Percentiles rank a stretch among this genome's conserved stretches.
Evolutionary conservation across 1,284 basidiomycete genomes (phyloP).

Genomic region (Rhodofomes roseus): DNA sequence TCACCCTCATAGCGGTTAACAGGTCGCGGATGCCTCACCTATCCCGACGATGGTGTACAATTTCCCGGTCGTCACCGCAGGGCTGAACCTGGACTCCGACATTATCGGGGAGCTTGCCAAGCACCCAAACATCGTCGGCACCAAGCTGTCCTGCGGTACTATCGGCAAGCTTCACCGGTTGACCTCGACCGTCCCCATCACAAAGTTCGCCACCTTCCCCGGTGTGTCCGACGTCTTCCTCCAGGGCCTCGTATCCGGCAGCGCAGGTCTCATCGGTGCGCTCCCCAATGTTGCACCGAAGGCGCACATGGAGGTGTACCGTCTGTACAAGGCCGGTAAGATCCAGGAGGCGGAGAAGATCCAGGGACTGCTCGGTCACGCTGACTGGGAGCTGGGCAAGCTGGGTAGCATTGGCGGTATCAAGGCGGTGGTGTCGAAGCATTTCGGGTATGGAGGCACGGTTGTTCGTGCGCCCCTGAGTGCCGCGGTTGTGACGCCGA

Average conservation of each 20-base stretch:
- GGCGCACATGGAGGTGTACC: conserved; percentile 60
- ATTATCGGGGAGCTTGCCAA: conserved; percentile 66
- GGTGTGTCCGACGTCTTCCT: conserved; percentile 66
- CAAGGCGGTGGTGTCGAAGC: conserved; percentile 65
- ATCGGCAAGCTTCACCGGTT: conserved; percentile 83
- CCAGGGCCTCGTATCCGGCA: conserved; percentile 64
- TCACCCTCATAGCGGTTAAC: conserved; percentile 14
- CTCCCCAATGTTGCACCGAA: conserved; percentile 79
- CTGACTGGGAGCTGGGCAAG: conserved; percentile 70
- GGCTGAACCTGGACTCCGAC: conserved; percentile 86
- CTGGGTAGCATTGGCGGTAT: conserved; percentile 69
- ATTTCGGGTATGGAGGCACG: conserved; percentile 66
- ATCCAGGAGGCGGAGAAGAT: conserved; percentile 64
- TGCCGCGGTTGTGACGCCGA: conserved; percentile 33
- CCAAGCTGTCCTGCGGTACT: conserved; percentile 83
- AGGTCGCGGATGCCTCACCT: conserved; percentile 81
- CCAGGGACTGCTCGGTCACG: conserved; percentile 68
- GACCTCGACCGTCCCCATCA: conserved; percentile 47
- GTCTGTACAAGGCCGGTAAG: conserved; percentile 55
- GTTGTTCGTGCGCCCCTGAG: conserved; percentile 59
- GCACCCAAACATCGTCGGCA: conserved; percentile 88
- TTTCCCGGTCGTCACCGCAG: conserved; percentile 80
- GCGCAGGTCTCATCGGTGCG: conserved; percentile 71
- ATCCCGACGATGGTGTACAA: conserved; percentile 91
- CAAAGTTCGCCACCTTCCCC: conserved; percentile 60